Percentiles rank a stretch among this genome's conserved stretches.
phyloP scores from a whole-genome alignment of 148 eudicot species.

The Rhododendron mucronatum region DNA sequence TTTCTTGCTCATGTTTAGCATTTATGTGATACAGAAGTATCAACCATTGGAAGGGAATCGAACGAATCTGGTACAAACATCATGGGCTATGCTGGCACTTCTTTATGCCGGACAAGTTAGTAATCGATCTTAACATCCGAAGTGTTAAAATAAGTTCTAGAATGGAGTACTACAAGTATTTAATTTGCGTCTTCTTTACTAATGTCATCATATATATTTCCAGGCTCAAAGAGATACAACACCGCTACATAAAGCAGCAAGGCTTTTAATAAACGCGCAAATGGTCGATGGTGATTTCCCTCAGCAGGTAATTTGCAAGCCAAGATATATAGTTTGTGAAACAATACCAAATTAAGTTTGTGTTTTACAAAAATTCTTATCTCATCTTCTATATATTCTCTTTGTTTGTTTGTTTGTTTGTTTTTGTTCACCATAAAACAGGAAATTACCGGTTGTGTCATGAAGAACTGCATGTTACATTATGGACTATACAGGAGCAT shows the following conservation, averaged over 20 bases:
- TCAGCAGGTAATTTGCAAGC: slow-evolving; percentile 29
- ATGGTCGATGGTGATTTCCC: slow-evolving; percentile 52
- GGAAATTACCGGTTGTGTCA: no score
- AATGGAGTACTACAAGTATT: not conserved
- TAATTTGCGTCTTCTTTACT: not conserved
- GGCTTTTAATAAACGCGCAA: slow-evolving; percentile 41
- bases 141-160: not conserved
- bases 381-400: no score
- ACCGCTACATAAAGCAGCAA: slow-evolving; percentile 50
- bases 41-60: slow-evolving; percentile 33
- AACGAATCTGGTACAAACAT: slow-evolving; percentile 38
- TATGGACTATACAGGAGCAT: slow-evolving; percentile 34
- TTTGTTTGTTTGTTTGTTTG: slow-evolving; percentile 7
- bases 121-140: not conserved
- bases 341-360: no score
- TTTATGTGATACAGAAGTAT: slow-evolving; percentile 25
- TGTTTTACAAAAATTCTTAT: no score
- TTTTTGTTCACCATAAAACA: not conserved
- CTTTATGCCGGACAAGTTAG: slow-evolving; percentile 38
- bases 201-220: not conserved
- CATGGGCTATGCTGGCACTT: slow-evolving; percentile 49
- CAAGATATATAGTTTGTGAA: no score
- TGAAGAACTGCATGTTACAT: no score
- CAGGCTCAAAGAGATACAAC: slow-evolving; percentile 44
- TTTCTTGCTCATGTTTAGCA: not conserved